Conservation (phyloP, 495 filamentous ascomycete species). For the Immersiella caudata region DNA sequence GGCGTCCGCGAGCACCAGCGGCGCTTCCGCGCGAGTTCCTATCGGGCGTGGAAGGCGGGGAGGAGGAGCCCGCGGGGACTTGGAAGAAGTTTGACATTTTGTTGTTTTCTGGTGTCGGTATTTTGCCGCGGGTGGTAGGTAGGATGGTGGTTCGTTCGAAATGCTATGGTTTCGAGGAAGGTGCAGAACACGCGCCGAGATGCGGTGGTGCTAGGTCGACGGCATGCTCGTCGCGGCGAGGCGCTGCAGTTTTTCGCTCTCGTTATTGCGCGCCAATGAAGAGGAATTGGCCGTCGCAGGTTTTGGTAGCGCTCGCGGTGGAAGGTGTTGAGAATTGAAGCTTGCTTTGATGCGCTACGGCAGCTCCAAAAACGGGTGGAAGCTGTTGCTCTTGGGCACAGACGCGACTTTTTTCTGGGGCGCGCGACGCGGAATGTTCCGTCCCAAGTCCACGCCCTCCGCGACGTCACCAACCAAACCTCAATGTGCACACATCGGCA, state of each 20-base stretch:
- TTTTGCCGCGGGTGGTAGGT: background rate
- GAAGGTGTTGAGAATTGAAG: conserved; percentile 8
- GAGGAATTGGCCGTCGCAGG: background rate
- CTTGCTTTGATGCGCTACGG: background rate
- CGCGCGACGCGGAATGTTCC: conserved; percentile 24
- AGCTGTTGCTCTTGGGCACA: conserved; percentile 12
- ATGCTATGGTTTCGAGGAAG: background rate
- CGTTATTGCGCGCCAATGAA: background rate
- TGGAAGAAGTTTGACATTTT: conserved; percentile 42
- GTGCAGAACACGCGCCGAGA: background rate
- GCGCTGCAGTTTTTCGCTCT: background rate
- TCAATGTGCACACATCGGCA: background rate
- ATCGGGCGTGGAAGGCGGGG: conserved; percentile 43
- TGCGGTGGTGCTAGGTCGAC: background rate
- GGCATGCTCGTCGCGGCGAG: background rate
- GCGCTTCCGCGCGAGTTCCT: conserved; percentile 26
- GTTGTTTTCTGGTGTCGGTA: background rate
- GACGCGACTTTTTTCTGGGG: conserved; percentile 26
- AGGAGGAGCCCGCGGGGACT: conserved; percentile 32
- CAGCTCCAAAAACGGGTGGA: conserved; percentile 2
- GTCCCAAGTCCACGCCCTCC: background rate
- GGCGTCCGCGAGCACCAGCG: background rate
- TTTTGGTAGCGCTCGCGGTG: background rate
- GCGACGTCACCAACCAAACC: background rate
- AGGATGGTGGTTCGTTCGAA: background rate